A percentile compares a stretch with the other conserved stretches of the same genome.
Conservation (phyloP, 1,139 yeast genomes). For the Suhomyces yuchorum region DNA sequence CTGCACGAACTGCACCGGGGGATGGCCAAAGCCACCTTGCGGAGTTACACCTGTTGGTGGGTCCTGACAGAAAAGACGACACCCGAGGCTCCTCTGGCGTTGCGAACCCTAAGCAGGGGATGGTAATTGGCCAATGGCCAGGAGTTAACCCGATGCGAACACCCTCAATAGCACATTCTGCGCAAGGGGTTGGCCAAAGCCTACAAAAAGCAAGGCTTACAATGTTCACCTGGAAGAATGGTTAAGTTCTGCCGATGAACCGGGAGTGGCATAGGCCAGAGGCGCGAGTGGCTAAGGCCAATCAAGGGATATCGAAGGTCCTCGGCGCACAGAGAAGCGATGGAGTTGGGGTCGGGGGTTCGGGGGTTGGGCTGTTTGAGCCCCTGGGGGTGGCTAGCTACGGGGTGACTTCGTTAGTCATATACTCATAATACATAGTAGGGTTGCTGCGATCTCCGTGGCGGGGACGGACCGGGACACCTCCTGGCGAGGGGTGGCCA, state of each 20-base stretch:
- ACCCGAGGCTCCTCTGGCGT: background rate
- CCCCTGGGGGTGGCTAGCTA: background rate
- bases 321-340: background rate
- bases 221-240: no score
- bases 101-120: background rate
- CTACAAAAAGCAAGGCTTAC: background rate
- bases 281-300: background rate
- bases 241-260: background rate
- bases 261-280: no score
- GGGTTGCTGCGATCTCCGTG: background rate
- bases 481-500: no score
- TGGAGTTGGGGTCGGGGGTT: background rate
- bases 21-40: background rate
- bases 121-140: background rate
- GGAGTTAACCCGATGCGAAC: no score
- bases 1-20: no score
- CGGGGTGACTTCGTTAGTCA: slow-evolving; percentile 5
- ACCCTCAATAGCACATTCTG: background rate
- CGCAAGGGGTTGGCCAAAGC: background rate
- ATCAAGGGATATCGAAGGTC: background rate
- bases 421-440: slow-evolving; percentile 5
- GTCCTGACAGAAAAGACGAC: background rate
- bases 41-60: background rate
- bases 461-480: background rate
- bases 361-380: background rate